These are phyloP conservation scores for Aphanomyces astaci DNA, from an alignment of 352 stramenopile species.

Conservation along the genomic window DNA sequence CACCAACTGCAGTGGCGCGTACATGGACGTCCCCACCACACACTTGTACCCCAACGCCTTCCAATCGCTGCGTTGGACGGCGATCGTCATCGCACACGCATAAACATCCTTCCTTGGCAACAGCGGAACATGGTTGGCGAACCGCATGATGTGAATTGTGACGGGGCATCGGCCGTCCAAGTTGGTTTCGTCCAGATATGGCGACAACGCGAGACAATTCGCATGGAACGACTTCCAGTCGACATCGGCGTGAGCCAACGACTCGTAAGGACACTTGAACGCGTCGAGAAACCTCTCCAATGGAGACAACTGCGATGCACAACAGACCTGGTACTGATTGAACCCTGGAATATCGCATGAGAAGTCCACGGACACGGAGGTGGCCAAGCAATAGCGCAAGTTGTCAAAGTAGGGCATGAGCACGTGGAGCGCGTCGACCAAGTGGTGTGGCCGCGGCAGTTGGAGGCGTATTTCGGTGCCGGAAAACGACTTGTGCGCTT, in stretches of 20 bases:
- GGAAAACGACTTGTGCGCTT: slow-evolving; percentile 58
- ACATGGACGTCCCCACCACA: background rate
- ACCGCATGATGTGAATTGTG: slow-evolving; percentile 58
- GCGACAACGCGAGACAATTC: slow-evolving; percentile 26
- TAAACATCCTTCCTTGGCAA: slow-evolving; percentile 51
- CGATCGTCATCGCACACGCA: slow-evolving; percentile 44
- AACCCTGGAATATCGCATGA: slow-evolving; percentile 39
- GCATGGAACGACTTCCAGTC: slow-evolving; percentile 25
- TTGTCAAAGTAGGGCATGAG: slow-evolving; percentile 64
- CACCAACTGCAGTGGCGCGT: background rate
- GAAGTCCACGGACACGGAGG: slow-evolving; percentile 51
- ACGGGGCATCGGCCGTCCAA: slow-evolving; percentile 27
- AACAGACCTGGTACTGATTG: slow-evolving; percentile 32
- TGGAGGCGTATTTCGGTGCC: slow-evolving; percentile 69
- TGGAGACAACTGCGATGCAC: slow-evolving; percentile 32
- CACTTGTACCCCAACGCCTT: slow-evolving; percentile 19
- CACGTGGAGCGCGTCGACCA: slow-evolving; percentile 41
- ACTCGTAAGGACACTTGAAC: slow-evolving; percentile 29
- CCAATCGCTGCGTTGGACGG: slow-evolving; percentile 27
- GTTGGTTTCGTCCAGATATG: slow-evolving; percentile 5
- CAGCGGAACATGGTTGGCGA: slow-evolving; percentile 63
- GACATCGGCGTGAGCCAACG: slow-evolving; percentile 40
- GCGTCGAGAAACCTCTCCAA: slow-evolving; percentile 56
- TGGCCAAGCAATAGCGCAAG: slow-evolving; percentile 47
- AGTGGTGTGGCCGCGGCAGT: slow-evolving; percentile 40